Percentiles rank a stretch among this genome's conserved stretches.
These are phyloP conservation scores for Monilinia vaccinii-corymbosi DNA, from an alignment of 2,329 filamentous ascomycete species.

Conservation along the genomic window DNA sequence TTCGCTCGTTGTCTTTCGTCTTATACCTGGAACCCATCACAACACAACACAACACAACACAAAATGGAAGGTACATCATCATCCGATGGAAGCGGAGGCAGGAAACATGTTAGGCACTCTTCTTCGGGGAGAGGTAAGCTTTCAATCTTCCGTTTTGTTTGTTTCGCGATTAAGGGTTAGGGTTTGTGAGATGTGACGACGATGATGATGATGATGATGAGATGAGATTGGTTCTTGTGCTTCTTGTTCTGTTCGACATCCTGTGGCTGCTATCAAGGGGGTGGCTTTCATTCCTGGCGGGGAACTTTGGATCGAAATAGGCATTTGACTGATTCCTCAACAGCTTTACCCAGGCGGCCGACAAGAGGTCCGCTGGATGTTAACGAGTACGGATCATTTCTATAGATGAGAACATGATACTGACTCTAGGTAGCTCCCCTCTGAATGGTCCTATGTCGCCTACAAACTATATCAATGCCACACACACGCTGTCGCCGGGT, in stretches of 20 bases:
- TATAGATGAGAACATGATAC: neutral
- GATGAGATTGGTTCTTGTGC: neutral
- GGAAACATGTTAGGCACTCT: conserved; percentile 5
- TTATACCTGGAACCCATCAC: neutral
- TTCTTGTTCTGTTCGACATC: too few relatives aligned
- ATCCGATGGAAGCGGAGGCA: neutral
- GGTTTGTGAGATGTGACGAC: too few relatives aligned
- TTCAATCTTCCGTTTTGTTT: neutral
- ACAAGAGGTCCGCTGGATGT: conserved; percentile 73
- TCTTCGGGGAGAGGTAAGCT: conserved; percentile 9
- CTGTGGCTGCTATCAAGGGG: neutral
- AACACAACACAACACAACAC: neutral
- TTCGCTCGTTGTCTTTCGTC: neutral
- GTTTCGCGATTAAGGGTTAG: neutral
- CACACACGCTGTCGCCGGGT: neutral
- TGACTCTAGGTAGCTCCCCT: conserved; percentile 14
- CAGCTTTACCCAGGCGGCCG: conserved; percentile 46
- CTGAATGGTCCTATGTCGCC: conserved; percentile 8
- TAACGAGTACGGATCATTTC: conserved; percentile 52
- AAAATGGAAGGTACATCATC: conserved; percentile 4
- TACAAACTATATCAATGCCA: conserved; percentile 8
- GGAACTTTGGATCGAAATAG: neutral
- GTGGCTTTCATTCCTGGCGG: too few relatives aligned
- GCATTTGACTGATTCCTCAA: neutral
- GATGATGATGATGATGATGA: too few relatives aligned